Conservation (phyloP, 306 rosid genomes). For the Pterocarpus macrocarpus region DNA sequence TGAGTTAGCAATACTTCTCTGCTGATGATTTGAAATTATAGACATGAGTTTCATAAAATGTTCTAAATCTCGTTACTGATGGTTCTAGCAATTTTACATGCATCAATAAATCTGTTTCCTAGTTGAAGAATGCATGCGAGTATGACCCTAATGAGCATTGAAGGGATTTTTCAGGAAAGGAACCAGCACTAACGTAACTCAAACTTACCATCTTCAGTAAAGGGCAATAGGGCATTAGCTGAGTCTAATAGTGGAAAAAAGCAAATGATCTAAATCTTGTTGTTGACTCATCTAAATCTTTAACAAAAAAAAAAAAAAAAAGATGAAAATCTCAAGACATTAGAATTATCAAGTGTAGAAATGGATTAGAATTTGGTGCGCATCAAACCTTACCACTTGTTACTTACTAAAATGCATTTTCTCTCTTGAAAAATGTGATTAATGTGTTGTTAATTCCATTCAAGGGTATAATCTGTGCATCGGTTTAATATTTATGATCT, state of each 20-base stretch:
- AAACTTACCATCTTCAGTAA: background rate
- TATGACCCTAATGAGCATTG: background rate
- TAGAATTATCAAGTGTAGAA: constrained; percentile 1
- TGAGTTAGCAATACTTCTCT: background rate
- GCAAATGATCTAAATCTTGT: background rate
- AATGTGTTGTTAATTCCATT: no score
- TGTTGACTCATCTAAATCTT: no score
- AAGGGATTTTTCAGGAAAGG: background rate
- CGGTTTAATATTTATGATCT: no score
- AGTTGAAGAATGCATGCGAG: background rate
- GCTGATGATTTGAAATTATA: background rate
- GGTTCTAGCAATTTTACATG: background rate
- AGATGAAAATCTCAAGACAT: background rate
- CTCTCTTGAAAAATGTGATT: no score
- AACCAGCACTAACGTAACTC: background rate
- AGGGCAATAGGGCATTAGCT: background rate
- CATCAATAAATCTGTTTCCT: background rate
- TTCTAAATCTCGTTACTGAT: background rate
- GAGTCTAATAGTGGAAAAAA: background rate
- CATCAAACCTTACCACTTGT: background rate
- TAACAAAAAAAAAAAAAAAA: no score
- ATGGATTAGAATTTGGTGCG: background rate
- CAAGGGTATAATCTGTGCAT: no score
- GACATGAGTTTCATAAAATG: no score
- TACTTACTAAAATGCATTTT: no score